These are phyloP conservation scores for Lentinula sp. DNA, from an alignment of 768 basidiomycete species.

Conservation along the genomic window DNA sequence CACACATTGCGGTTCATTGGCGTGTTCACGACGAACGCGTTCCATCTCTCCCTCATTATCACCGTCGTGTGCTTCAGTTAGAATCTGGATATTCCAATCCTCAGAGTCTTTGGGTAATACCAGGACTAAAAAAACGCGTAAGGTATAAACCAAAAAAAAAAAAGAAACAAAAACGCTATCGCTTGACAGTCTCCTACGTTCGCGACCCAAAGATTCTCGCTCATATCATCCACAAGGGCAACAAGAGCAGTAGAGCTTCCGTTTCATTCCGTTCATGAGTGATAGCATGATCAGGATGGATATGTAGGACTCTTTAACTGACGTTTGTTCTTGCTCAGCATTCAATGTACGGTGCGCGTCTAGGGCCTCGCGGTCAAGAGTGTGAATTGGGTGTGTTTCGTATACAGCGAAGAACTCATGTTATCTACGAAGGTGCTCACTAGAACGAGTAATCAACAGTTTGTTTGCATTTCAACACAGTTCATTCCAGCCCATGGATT, in stretches of 20 bases:
- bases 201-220: slow-evolving; percentile 69
- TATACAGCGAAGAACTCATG: too few relatives aligned
- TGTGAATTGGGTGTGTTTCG: too few relatives aligned
- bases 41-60: slow-evolving; percentile 60
- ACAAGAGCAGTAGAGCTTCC: slow-evolving; percentile 74
- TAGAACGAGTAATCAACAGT: too few relatives aligned
- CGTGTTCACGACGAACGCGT: slow-evolving; percentile 59
- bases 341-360: too few relatives aligned
- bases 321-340: too few relatives aligned
- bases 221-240: slow-evolving; percentile 64
- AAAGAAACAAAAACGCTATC: slow-evolving; percentile 33
- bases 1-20: slow-evolving; percentile 64
- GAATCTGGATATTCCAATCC: slow-evolving; percentile 52
- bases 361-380: too few relatives aligned
- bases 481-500: slow-evolving; percentile 60
- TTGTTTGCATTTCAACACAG: too few relatives aligned
- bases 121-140: slow-evolving; percentile 32
- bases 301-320: too few relatives aligned
- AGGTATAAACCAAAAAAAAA: background rate
- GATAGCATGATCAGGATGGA: too few relatives aligned
- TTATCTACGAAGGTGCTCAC: slow-evolving; percentile 53
- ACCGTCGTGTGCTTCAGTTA: slow-evolving; percentile 70
- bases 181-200: slow-evolving; percentile 81
- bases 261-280: too few relatives aligned
- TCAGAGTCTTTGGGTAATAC: slow-evolving; percentile 37